phyloP scores from a whole-genome alignment of 306 rosid genomes.

The Sechiopsis laciniata region DNA sequence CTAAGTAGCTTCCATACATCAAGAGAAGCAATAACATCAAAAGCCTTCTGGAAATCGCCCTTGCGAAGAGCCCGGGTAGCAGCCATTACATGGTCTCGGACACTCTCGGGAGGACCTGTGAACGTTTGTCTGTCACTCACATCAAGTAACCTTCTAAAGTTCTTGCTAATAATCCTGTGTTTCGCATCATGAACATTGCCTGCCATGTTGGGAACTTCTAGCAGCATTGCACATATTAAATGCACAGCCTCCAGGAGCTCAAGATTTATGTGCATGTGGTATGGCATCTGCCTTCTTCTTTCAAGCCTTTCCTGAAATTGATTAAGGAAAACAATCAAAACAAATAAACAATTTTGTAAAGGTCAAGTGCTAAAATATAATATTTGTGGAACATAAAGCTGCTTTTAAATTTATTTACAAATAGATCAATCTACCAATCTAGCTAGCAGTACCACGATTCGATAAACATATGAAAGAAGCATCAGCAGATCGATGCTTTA shows the following conservation, averaged over 20 bases:
- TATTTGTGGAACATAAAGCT: background rate
- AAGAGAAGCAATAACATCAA: constrained; percentile 59
- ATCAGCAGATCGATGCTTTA: background rate
- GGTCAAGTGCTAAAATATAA: background rate
- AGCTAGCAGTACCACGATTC: too few relatives aligned
- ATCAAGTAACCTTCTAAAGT: constrained; percentile 70
- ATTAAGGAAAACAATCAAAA: background rate
- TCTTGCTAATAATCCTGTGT: constrained; percentile 72
- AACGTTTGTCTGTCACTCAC: constrained; percentile 76
- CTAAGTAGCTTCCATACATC: constrained; percentile 84
- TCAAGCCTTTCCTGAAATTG: constrained; percentile 82
- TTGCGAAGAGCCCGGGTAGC: constrained; percentile 70
- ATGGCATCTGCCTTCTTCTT: constrained; percentile 97
- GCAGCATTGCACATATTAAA: constrained; percentile 87
- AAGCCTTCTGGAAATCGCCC: constrained; percentile 71
- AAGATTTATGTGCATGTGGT: constrained; percentile 96
- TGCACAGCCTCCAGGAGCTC: constrained; percentile 92
- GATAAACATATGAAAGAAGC: background rate
- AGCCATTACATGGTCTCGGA: constrained; percentile 89
- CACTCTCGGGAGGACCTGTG: constrained; percentile 91
- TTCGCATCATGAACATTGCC: constrained; percentile 73
- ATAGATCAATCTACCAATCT: constrained; percentile 1
- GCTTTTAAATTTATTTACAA: background rate
- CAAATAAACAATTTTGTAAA: background rate
- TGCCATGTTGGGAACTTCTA: constrained; percentile 94